phyloP scores from a whole-genome alignment of 2,329 filamentous ascomycete genomes.

The Epichloe sylvatica region DNA sequence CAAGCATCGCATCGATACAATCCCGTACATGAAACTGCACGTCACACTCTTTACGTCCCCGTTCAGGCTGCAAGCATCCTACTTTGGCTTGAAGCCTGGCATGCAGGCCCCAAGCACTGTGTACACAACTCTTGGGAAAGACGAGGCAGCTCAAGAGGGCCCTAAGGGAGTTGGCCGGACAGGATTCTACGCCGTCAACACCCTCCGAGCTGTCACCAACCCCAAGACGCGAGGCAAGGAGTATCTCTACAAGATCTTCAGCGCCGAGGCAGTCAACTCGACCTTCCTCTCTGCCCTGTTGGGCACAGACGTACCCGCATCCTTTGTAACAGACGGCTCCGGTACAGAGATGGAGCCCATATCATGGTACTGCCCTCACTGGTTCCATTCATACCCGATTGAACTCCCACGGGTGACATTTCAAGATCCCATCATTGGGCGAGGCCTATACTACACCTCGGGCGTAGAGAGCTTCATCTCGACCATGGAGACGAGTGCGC shows the following conservation, averaged over 20 bases:
- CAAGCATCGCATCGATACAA: slow-evolving; percentile 53
- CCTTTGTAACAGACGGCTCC: slow-evolving; percentile 22
- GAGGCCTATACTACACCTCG: slow-evolving; percentile 55
- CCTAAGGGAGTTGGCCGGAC: slow-evolving; percentile 52
- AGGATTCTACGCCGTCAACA: slow-evolving; percentile 77
- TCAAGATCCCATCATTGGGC: slow-evolving; percentile 58
- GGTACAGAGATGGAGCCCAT: slow-evolving; percentile 33
- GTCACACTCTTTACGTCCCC: slow-evolving; percentile 82
- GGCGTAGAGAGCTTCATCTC: slow-evolving; percentile 89
- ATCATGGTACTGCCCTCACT: slow-evolving; percentile 63
- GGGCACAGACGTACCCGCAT: slow-evolving; percentile 31
- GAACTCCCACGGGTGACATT: slow-evolving; percentile 77
- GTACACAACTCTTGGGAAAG: slow-evolving; percentile 63
- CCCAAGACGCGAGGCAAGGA: slow-evolving; percentile 39
- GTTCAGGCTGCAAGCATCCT: slow-evolving; percentile 52
- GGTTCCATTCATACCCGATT: slow-evolving; percentile 77
- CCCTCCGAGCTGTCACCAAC: slow-evolving; percentile 50
- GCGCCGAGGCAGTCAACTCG: slow-evolving; percentile 36
- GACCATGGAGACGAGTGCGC: slow-evolving; percentile 89
- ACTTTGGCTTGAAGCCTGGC: slow-evolving; percentile 53
- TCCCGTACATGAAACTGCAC: slow-evolving; percentile 78
- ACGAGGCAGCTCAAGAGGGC: slow-evolving; percentile 37
- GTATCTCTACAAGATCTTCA: slow-evolving; percentile 53
- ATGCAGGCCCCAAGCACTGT: slow-evolving; percentile 55
- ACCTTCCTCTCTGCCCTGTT: slow-evolving; percentile 40